Percentiles rank a stretch among this genome's conserved stretches.
These are phyloP conservation scores for Talaromyces rugulosus DNA, from an alignment of 2,329 filamentous ascomycete genomes.

Conservation along the genomic window DNA sequence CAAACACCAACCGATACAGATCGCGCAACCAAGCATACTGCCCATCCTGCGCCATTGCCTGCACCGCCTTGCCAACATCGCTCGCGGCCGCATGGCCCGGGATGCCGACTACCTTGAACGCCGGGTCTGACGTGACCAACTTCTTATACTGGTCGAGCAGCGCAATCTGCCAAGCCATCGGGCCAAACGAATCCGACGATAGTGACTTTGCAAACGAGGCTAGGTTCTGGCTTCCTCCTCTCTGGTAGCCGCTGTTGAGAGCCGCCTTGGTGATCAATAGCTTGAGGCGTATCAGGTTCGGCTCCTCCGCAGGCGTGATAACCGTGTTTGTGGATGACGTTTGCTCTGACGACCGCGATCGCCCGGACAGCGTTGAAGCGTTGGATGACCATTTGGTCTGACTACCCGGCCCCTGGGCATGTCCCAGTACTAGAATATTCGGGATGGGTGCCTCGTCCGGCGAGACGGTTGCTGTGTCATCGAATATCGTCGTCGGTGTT, in stretches of 20 bases:
- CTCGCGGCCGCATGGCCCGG: conserved; percentile 47
- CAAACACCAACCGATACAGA: conserved; percentile 78
- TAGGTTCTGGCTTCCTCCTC: conserved; percentile 55
- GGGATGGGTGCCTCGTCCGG: conserved; percentile 75
- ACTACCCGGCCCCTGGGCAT: conserved; percentile 52
- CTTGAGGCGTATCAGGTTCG: conserved; percentile 73
- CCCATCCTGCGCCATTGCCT: conserved; percentile 66
- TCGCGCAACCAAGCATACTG: conserved; percentile 79
- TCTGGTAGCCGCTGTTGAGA: conserved; percentile 75
- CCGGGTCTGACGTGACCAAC: conserved; percentile 68
- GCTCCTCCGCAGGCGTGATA: conserved; percentile 57
- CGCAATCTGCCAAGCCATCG: conserved; percentile 63
- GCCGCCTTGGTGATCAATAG: conserved; percentile 78
- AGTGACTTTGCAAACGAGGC: conserved; percentile 73
- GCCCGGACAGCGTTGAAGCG: conserved; percentile 72
- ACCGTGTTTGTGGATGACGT: conserved; percentile 44
- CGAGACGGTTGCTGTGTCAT: conserved; percentile 82
- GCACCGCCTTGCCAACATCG: conserved; percentile 78
- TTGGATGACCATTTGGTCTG: conserved; percentile 67
- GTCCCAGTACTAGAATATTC: conserved; percentile 83
- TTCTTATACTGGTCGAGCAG: conserved; percentile 77
- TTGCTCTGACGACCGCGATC: conserved; percentile 61
- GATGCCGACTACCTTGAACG: conserved; percentile 48
- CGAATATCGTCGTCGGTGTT: conserved; percentile 91
- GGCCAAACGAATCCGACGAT: conserved; percentile 73